phyloP scores from a whole-genome alignment of 495 filamentous ascomycete species.

The Penicillium roqueforti region DNA sequence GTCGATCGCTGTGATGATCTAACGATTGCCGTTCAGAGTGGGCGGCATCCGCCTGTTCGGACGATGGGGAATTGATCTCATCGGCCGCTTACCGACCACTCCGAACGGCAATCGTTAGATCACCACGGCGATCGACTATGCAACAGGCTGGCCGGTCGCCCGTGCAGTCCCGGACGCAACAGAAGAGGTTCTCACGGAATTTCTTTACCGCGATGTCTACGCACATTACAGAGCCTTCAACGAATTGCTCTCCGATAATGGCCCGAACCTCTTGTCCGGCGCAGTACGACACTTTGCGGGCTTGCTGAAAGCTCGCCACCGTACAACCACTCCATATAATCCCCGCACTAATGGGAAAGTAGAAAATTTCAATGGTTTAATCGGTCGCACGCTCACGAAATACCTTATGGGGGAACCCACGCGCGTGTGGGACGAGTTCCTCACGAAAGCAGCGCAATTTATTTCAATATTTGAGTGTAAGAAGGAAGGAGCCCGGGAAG shows the following conservation, averaged over 20 bases:
- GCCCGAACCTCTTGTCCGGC: not conserved
- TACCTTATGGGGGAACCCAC: conserved; percentile 2
- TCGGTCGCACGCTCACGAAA: conserved; percentile 1
- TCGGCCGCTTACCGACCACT: too few species aligned
- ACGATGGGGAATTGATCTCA: too few species aligned
- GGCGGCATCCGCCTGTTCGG: too few species aligned
- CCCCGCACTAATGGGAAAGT: not conserved
- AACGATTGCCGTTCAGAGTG: too few species aligned
- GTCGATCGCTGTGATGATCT: too few species aligned
- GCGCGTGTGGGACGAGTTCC: not conserved
- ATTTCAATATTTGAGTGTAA: not conserved
- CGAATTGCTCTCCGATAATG: conserved; percentile 1
- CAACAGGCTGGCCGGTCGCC: not conserved
- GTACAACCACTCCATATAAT: not conserved
- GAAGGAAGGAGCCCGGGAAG: not conserved
- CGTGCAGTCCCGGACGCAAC: not conserved
- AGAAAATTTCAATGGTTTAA: conserved; percentile 4
- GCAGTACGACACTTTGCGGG: not conserved
- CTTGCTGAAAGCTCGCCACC: not conserved
- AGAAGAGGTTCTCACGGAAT: not conserved
- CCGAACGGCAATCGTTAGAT: not conserved
- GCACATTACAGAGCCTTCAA: not conserved
- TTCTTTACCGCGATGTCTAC: conserved; percentile 2
- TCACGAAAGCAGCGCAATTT: not conserved
- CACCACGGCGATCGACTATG: not conserved